Conservation (phyloP, 176 grass and related monocot genomes). For the Oryza nivara region DNA sequence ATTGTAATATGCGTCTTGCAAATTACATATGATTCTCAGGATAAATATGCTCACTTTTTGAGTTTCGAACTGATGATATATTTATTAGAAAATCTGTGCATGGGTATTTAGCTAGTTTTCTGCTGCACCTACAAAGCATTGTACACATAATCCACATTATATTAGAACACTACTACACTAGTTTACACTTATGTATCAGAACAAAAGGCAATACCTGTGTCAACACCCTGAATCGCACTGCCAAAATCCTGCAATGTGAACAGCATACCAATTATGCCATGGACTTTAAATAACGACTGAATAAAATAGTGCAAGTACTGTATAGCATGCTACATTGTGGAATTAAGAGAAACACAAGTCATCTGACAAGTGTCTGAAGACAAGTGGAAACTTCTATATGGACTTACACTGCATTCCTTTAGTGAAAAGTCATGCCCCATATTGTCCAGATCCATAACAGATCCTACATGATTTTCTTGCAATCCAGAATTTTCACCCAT, state of each 20-base stretch:
- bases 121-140: conserved; percentile 5
- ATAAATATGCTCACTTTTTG: not conserved
- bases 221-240: conserved; percentile 70
- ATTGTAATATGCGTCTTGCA: not conserved
- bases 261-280: conserved; percentile 25
- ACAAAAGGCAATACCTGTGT: conserved; percentile 76
- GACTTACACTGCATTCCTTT: conserved; percentile 89
- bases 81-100: not conserved
- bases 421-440: conserved; percentile 51
- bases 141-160: not conserved
- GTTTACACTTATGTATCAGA: conserved; percentile 15
- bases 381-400: not conserved
- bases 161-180: conserved; percentile 1
- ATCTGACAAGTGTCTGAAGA: not conserved
- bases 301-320: conserved; percentile 15
- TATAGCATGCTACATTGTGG: not conserved
- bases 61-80: not conserved
- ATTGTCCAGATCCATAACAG: conserved; percentile 63
- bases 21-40: not conserved
- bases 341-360: conserved; percentile 32
- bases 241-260: conserved; percentile 83
- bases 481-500: conserved; percentile 84
- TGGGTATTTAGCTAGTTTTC: conserved; percentile 9
- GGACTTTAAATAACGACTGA: conserved; percentile 7
- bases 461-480: conserved; percentile 68